Percentiles rank a stretch among this genome's conserved stretches.
Evolutionary conservation across 495 filamentous ascomycete species (phyloP).

Genomic region (Aspergillus coremiiformis): DNA sequence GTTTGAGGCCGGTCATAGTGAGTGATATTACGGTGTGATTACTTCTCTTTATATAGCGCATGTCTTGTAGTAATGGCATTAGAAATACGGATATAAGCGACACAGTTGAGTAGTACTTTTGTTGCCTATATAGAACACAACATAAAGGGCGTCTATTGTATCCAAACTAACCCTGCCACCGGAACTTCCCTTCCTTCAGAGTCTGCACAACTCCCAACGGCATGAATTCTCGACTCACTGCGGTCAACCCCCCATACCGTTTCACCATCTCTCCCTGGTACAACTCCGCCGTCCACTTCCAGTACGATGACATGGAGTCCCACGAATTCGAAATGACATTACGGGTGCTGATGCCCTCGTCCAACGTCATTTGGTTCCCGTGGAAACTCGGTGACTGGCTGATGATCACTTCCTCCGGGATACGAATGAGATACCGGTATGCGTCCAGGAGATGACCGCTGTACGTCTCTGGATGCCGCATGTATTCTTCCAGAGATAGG

Average conservation of each 20-base stretch:
- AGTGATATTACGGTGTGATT: constrained; percentile 1
- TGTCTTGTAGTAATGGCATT: background rate
- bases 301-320: constrained; percentile 47
- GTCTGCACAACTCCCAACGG: constrained; percentile 61
- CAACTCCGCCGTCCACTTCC: constrained; percentile 54
- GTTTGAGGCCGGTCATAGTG: constrained; percentile 15
- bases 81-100: background rate
- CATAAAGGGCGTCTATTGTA: background rate
- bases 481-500: constrained; percentile 49
- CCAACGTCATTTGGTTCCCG: constrained; percentile 20
- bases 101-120: background rate
- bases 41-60: background rate
- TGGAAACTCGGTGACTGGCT: constrained; percentile 21
- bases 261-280: constrained; percentile 53
- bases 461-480: constrained; percentile 42
- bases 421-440: constrained; percentile 30
- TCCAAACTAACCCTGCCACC: constrained; percentile 46
- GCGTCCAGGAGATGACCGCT: constrained; percentile 24
- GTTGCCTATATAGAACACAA: background rate
- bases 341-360: constrained; percentile 10
- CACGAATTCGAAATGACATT: constrained; percentile 25
- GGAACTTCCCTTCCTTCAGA: constrained; percentile 49
- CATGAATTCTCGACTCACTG: constrained; percentile 53
- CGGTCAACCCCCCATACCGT: constrained; percentile 54
- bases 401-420: constrained; percentile 33